Percentiles rank a stretch among this genome's conserved stretches.
Conservation (phyloP, 2,329 filamentous ascomycete genomes). For the Domatiomyces catenatus region DNA sequence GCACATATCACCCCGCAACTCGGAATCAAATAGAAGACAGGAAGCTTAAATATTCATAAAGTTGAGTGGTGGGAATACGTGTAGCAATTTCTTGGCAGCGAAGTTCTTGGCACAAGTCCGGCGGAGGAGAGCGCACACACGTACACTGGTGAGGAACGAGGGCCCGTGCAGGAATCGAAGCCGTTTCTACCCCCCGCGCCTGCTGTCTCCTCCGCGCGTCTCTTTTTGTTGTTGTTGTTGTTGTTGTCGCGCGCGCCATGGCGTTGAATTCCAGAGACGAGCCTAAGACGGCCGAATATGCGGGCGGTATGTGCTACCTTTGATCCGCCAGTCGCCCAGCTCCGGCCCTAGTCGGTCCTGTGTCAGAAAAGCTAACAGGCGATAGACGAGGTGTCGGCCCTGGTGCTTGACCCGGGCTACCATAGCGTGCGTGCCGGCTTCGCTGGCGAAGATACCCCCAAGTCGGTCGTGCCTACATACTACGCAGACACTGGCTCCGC, state of each 20-base stretch:
- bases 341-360: not conserved
- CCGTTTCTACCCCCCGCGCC: too few relatives aligned
- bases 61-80: too few relatives aligned
- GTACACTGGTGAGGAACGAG: too few relatives aligned
- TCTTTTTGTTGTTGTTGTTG: too few relatives aligned
- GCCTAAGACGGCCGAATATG: slow-evolving; percentile 33
- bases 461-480: slow-evolving; percentile 78
- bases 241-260: not conserved
- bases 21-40: too few relatives aligned
- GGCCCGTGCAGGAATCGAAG: too few relatives aligned
- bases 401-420: slow-evolving; percentile 91
- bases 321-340: slow-evolving; percentile 1
- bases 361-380: not conserved
- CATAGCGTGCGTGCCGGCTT: slow-evolving; percentile 85
- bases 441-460: slow-evolving; percentile 92
- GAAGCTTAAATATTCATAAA: too few relatives aligned
- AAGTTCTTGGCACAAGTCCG: too few relatives aligned
- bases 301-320: slow-evolving; percentile 28
- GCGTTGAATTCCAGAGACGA: slow-evolving; percentile 15
- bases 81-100: too few relatives aligned
- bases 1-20: too few relatives aligned
- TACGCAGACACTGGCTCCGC: slow-evolving; percentile 53
- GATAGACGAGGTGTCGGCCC: slow-evolving; percentile 87
- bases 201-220: too few relatives aligned
- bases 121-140: too few relatives aligned